These are phyloP conservation scores for Eimeria falciformis DNA, from an alignment of 169 alveolate genomes.

Conservation along the genomic window DNA sequence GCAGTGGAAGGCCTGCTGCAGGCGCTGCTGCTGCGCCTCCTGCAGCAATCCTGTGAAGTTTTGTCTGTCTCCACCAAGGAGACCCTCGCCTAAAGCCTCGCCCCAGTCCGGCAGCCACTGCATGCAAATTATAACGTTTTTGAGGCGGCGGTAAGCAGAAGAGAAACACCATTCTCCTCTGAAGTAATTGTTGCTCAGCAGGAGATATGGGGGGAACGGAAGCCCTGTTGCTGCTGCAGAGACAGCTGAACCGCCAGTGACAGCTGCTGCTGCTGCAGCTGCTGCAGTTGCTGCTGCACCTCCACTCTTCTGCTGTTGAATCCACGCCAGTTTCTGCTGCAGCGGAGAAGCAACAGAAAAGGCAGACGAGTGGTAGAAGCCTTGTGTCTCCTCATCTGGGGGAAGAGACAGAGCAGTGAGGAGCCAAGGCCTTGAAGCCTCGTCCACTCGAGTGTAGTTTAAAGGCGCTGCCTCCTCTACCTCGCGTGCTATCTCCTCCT, in stretches of 20 bases:
- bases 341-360: slow-evolving; percentile 45
- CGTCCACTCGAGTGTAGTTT: slow-evolving; percentile 61
- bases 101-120: slow-evolving; percentile 78
- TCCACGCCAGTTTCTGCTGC: slow-evolving; percentile 65
- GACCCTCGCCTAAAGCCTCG: neutral
- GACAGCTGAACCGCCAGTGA: neutral
- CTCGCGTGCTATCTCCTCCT: slow-evolving; percentile 68
- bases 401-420: slow-evolving; percentile 41
- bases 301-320: slow-evolving; percentile 30
- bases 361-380: slow-evolving; percentile 37
- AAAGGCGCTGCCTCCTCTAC: slow-evolving; percentile 67
- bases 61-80: neutral
- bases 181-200: slow-evolving; percentile 41
- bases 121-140: slow-evolving; percentile 72
- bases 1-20: slow-evolving; percentile 88
- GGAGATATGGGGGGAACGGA: slow-evolving; percentile 70
- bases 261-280: slow-evolving; percentile 51
- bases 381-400: slow-evolving; percentile 61
- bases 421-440: slow-evolving; percentile 69
- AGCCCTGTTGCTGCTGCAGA: slow-evolving; percentile 38
- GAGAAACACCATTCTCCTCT: slow-evolving; percentile 36
- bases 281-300: slow-evolving; percentile 38
- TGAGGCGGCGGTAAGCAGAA: slow-evolving; percentile 52
- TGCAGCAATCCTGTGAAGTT: no score
- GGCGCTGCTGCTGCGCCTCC: neutral